Evolutionary conservation across 2,329 filamentous ascomycete species (phyloP).

Genomic region (Aspergillus sp.): DNA sequence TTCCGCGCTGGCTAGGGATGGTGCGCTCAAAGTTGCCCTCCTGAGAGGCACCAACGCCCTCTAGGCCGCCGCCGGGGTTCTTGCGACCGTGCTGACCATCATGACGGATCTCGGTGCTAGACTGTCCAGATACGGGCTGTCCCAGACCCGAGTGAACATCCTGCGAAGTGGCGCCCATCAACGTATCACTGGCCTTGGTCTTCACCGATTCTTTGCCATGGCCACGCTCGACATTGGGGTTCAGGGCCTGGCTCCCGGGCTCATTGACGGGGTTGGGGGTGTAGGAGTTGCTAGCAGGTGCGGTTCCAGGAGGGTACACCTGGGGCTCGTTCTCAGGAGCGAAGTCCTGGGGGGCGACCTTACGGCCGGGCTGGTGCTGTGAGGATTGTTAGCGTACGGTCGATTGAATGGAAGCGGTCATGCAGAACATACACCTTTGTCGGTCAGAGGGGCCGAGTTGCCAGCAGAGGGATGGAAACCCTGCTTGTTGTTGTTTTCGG

Average conservation of each 20-base stretch:
- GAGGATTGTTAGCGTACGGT: not conserved
- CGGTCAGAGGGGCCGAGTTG: not conserved
- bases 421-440: constrained; percentile 1
- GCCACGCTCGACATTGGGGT: constrained; percentile 37
- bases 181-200: constrained; percentile 47
- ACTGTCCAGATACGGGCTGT: constrained; percentile 52
- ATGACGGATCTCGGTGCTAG: constrained; percentile 48
- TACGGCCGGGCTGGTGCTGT: constrained; percentile 64
- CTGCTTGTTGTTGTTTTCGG: constrained; percentile 10
- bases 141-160: constrained; percentile 56
- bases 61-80: constrained; percentile 42
- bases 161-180: constrained; percentile 53
- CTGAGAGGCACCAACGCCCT: constrained; percentile 43
- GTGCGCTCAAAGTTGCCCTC: constrained; percentile 22
- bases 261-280: constrained; percentile 40
- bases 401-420: no score
- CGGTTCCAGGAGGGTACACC: constrained; percentile 61
- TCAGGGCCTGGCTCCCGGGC: constrained; percentile 42
- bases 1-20: constrained; percentile 26
- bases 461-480: constrained; percentile 6
- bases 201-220: constrained; percentile 43
- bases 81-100: constrained; percentile 46
- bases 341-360: constrained; percentile 54
- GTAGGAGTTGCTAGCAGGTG: constrained; percentile 55
- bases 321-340: constrained; percentile 66